Percentiles rank a stretch among this genome's conserved stretches.
Evolutionary conservation across 1,139 yeast species (phyloP).

Genomic region (Meyerozyma carpophila): DNA sequence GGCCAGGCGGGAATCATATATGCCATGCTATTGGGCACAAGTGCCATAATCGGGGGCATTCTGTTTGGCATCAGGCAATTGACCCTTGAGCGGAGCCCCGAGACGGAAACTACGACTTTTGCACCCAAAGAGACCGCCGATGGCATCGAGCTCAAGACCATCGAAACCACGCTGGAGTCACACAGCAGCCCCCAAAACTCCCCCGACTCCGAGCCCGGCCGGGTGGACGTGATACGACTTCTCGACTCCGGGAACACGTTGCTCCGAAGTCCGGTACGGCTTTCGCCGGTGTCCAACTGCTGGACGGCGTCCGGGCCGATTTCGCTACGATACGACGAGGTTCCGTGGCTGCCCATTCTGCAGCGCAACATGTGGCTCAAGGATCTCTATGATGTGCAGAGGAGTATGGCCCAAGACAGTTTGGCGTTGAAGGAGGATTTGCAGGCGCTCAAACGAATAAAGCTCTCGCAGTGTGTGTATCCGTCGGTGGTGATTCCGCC

Average conservation of each 20-base stretch:
- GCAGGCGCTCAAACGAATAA: slow-evolving; percentile 3
- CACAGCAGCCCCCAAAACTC: too few species aligned
- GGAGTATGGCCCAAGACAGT: not conserved
- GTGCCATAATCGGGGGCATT: not conserved
- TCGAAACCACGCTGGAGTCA: not conserved
- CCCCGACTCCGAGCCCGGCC: too few species aligned
- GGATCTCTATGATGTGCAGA: not conserved
- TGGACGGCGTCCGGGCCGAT: not conserved
- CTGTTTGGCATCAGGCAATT: not conserved
- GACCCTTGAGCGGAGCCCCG: not conserved
- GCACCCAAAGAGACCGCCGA: not conserved
- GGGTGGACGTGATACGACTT: not conserved
- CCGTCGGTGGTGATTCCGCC: slow-evolving; percentile 10
- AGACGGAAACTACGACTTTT: not conserved
- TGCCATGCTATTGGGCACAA: not conserved
- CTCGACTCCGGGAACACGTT: not conserved
- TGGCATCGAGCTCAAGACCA: not conserved
- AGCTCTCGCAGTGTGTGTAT: slow-evolving; percentile 9
- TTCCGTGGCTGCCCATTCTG: not conserved
- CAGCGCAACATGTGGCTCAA: not conserved
- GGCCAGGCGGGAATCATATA: not conserved
- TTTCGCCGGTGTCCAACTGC: not conserved
- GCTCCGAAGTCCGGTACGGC: not conserved
- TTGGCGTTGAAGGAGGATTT: not conserved
- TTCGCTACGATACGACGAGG: not conserved